These are phyloP conservation scores for Backusella westeae DNA, from an alignment of 192 early-diverging fungal species.

Conservation along the genomic window DNA sequence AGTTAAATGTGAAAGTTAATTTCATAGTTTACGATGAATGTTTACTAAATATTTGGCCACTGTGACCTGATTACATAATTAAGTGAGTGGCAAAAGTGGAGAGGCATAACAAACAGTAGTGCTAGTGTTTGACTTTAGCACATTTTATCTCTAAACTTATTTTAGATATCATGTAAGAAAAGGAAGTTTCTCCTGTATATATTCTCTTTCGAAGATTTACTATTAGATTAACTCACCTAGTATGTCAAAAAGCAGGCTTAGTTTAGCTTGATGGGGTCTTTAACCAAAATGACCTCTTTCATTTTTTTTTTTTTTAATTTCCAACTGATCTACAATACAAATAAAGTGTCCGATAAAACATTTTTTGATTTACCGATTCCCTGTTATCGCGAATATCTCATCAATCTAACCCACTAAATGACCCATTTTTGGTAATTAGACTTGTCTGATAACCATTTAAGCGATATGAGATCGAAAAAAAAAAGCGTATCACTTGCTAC, in stretches of 20 bases:
- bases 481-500: background rate
- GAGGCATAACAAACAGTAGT: background rate
- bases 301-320: background rate
- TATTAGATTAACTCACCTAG: background rate
- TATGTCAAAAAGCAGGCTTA: background rate
- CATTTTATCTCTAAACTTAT: background rate
- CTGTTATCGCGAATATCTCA: background rate
- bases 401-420: background rate
- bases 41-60: background rate
- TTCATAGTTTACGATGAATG: background rate
- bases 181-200: background rate
- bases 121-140: background rate
- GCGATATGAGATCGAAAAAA: background rate
- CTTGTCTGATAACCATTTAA: constrained; percentile 3
- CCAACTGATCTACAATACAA: background rate
- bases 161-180: background rate
- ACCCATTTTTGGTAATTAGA: constrained; percentile 4
- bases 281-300: background rate
- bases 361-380: background rate
- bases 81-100: background rate
- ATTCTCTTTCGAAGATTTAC: background rate
- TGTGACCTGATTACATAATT: background rate
- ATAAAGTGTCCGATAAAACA: background rate
- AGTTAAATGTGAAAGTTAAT: background rate
- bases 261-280: background rate